Conservation (phyloP, 768 basidiomycete genomes). For the Lactarius sanguifluus region DNA sequence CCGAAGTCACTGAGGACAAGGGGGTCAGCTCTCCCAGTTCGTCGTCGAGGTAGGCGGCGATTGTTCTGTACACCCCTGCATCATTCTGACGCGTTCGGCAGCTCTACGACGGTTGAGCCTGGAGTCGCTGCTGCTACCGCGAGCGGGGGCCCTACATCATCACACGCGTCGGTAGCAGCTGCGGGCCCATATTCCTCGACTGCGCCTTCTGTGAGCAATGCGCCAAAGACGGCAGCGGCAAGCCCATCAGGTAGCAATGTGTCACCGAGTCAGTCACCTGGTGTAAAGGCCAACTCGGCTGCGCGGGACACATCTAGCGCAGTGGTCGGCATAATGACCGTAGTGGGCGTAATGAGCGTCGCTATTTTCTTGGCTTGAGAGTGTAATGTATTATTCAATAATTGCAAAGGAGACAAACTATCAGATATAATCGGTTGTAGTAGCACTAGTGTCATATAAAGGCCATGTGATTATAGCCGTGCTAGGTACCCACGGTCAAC, state of each 20-base stretch:
- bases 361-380: constrained; percentile 41
- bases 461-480: constrained; percentile 23
- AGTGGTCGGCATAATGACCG: constrained; percentile 46
- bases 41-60: neutral
- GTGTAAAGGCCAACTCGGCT: constrained; percentile 35
- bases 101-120: neutral
- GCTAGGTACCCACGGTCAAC: neutral
- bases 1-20: constrained; percentile 18
- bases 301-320: constrained; percentile 37
- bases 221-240: constrained; percentile 7
- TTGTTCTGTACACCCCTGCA: neutral
- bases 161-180: neutral
- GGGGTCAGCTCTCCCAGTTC: constrained; percentile 8
- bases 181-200: neutral
- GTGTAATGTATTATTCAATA: neutral
- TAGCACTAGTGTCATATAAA: neutral
- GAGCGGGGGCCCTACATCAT: neutral
- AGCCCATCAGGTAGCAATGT: constrained; percentile 3
- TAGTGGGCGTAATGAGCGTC: constrained; percentile 51
- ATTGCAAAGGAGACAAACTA: constrained; percentile 16
- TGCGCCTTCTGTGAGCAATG: neutral
- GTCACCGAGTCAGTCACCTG: constrained; percentile 31
- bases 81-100: neutral
- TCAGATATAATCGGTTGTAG: constrained; percentile 7
- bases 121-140: constrained; percentile 1